Conservation (phyloP, 331 rosid genomes). For the Erythrophleum ivorense region DNA sequence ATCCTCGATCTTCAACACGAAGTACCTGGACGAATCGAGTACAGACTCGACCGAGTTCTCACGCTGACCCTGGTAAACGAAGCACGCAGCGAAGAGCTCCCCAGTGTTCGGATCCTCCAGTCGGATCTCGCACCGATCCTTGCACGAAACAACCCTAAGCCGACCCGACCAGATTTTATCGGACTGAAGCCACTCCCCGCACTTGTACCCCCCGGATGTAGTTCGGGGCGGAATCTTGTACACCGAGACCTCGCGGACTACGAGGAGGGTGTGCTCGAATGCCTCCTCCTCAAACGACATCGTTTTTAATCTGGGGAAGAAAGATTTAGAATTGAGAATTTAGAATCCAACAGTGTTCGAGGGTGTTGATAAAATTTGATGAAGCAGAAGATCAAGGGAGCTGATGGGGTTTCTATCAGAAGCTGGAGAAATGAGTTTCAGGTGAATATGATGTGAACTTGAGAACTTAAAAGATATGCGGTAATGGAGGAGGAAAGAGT, state of each 20-base stretch:
- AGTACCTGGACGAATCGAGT: slow-evolving; percentile 92
- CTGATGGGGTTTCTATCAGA: neutral
- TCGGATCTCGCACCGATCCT: slow-evolving; percentile 96
- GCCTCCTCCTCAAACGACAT: slow-evolving; percentile 94
- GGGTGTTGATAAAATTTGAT: neutral
- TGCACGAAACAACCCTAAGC: slow-evolving; percentile 84
- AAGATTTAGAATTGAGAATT: neutral
- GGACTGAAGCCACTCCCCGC: slow-evolving; percentile 99
- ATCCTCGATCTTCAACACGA: slow-evolving; percentile 96
- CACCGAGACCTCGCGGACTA: slow-evolving; percentile 92
- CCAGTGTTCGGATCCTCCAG: slow-evolving; percentile 89
- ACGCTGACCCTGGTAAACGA: slow-evolving; percentile 81
- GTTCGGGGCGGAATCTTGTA: slow-evolving; percentile 93
- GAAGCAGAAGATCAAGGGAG: neutral
- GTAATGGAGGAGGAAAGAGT: neutral
- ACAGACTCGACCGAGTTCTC: slow-evolving; percentile 85
- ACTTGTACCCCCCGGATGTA: slow-evolving; percentile 93
- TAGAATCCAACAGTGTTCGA: neutral
- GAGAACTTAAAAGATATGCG: slow-evolving; percentile 25
- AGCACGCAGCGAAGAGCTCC: slow-evolving; percentile 97
- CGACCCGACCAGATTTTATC: slow-evolving; percentile 98
- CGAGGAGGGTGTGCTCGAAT: slow-evolving; percentile 92
- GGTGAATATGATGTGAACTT: slow-evolving; percentile 40
- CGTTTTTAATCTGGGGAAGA: slow-evolving; percentile 41
- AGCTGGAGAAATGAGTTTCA: slow-evolving; percentile 10